Evolutionary conservation across 805 yeast genomes (phyloP), one percentile per base, ranked within the genome.

Genomic region (Suhomyces xylopsoci): DNA sequence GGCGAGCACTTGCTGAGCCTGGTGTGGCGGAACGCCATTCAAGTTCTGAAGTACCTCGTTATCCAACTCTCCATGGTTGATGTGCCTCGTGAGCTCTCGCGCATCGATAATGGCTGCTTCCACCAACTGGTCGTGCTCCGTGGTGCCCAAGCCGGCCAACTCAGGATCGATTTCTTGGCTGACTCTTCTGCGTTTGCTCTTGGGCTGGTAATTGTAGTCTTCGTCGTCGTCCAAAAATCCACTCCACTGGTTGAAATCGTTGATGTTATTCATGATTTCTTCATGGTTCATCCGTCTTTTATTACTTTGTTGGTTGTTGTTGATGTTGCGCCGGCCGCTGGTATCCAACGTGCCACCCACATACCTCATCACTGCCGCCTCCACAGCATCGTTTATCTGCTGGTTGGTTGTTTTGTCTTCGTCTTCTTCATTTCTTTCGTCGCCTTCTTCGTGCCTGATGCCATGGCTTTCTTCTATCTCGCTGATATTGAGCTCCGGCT

Each of bases 281-380:
- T 80, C 83, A 12, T 72, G 73, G 48, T 69, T 63, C 24, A 69
- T 28, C 3, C 60, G 52, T 7, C 59, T 49, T 12, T 63, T 56
- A 36, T 48, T 57, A n/a, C 50, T 49, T 4, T 20, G 22, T 30
- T 12, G 38, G 15, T 26, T 22, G 7, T 19, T 46, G 26, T 26
- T 22, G 7, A 14, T 46, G 26, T 22, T 22, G 7, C 32, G 26
- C 10, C 51, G 6, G 19, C 44, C 50, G 49, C 56, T 60, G 47
- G 70, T 65, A 15, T 75, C 81, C 42, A 85, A 66, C 1, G 84
- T 79, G 6, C 85, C 87, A 17, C 87, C 90, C 12, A 87, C 93
- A 58, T 81, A 81, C 51, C 81, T 78, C 81, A 87, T 77, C 15
- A 88, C 91, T 0, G 91, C 94, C 15, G 88, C 94, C 61, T 87